Evolutionary conservation across 192 early-diverging fungal species (phyloP), one percentile per base, ranked within the genome.

Genomic region (Coemansia nantahalensis): DNA sequence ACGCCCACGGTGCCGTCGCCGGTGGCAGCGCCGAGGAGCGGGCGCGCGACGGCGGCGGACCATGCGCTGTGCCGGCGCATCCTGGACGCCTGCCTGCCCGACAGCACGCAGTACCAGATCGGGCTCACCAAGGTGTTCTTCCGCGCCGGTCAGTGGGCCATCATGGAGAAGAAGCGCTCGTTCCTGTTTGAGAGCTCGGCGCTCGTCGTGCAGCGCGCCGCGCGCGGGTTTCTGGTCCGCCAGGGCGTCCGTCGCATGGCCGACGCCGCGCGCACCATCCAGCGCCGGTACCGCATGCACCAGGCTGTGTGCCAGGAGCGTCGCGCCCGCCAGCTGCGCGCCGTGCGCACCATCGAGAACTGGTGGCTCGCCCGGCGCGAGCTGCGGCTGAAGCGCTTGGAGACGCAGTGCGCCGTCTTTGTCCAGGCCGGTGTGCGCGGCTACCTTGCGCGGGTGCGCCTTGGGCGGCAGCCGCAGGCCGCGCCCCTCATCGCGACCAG

Each of bases 81-180:
- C 54, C 65, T 90, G 7, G 62, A 81, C 28, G 54, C 68, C 7
- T 80, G 79, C 15, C 90, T 98, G 42, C 59, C 64, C 0, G 71
- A 75, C 47, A 77, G 77, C 0, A 89, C 91, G 55, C 93, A 93
- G 63, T 97, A 84, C 72, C 92, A 97, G 79, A 73, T 97, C n/a
- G 96, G 96, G 46, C 65, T 85, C 37, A 90, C 91, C 18, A 99
- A 99, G 68, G 90, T 99, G 45, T 99, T 99, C 77, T 95, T 99
- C 90, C 87, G 96, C 22, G 91, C 96, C 32, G 96, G 96, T 26
- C 88, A 65, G 45, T 77, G 73, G 73, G 73, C 73, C 0, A 55
- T 77, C 26, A 65, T 77, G 73, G 96, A 99, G 70, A 97, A 94
- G 73, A 76, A 90, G 50, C 86, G 96, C 19, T 79, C 90, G 14